Conservation (phyloP, 75 land plant species). For the Pinus albicaulis region DNA sequence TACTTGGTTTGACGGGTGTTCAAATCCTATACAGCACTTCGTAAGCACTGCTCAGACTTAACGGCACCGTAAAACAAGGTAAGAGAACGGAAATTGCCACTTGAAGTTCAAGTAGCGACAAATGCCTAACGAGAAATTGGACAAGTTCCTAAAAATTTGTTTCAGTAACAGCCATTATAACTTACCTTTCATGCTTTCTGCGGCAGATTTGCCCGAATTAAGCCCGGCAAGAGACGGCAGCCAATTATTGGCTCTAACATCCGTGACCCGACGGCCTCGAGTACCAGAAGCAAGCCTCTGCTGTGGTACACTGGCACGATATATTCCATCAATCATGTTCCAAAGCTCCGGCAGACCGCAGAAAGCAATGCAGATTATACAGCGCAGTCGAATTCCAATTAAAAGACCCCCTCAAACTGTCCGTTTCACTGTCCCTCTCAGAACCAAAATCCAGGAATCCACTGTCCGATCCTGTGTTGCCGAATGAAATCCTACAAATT, state of each 20-base stretch:
- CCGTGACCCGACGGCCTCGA: background rate
- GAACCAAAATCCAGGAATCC: no score
- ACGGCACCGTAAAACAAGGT: background rate
- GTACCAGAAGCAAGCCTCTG: background rate
- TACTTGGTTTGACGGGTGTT: background rate
- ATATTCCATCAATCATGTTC: background rate
- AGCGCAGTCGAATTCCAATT: no score
- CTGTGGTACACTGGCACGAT: background rate
- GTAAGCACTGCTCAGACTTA: background rate
- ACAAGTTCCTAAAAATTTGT: background rate
- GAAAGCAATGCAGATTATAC: no score
- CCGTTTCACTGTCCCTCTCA: no score
- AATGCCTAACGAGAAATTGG: background rate
- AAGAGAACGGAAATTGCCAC: background rate
- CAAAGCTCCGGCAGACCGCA: background rate
- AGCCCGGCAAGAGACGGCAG: background rate
- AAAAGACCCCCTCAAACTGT: no score
- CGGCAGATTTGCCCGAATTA: no score
- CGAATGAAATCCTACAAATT: no score
- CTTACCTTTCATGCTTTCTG: background rate
- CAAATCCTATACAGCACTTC: background rate
- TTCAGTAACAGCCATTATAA: background rate
- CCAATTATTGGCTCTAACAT: background rate
- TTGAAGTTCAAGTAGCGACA: background rate
- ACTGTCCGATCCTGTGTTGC: no score